phyloP scores from a whole-genome alignment of 2,329 filamentous ascomycete species.

The Truncatella angustata region DNA sequence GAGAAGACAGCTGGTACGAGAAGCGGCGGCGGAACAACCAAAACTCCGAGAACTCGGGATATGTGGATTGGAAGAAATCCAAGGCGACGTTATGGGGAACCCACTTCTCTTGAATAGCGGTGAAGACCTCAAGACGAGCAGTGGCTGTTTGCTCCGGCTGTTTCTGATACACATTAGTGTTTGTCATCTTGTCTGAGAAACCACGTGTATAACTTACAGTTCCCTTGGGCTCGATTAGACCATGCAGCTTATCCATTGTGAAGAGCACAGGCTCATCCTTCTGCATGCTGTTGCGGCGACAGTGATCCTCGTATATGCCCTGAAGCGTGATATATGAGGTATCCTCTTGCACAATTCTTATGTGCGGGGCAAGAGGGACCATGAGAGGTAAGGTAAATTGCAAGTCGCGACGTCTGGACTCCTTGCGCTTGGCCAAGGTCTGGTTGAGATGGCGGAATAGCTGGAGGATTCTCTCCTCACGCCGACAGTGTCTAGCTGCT shows the following conservation, averaged over 20 bases:
- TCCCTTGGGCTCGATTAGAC: slow-evolving; percentile 68
- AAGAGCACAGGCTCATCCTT: slow-evolving; percentile 96
- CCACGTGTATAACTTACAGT: slow-evolving; percentile 39
- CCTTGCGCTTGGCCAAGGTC: slow-evolving; percentile 86
- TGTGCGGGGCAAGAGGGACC: slow-evolving; percentile 91
- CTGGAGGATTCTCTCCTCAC: slow-evolving; percentile 93
- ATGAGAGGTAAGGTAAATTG: slow-evolving; percentile 96
- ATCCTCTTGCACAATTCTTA: slow-evolving; percentile 94
- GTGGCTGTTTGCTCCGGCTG: slow-evolving; percentile 67
- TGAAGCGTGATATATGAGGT: slow-evolving; percentile 91
- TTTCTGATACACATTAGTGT: slow-evolving; percentile 45
- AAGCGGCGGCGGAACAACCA: slow-evolving; percentile 98
- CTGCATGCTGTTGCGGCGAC: slow-evolving; percentile 77
- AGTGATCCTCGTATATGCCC: slow-evolving; percentile 95
- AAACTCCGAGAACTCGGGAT: slow-evolving; percentile 88
- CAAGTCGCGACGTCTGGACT: slow-evolving; percentile 87
- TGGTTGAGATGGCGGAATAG: slow-evolving; percentile 98
- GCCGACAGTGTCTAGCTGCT: slow-evolving; percentile 83
- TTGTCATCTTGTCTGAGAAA: background rate
- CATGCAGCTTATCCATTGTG: slow-evolving; percentile 89
- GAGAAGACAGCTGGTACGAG: slow-evolving; percentile 88
- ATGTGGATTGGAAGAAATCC: slow-evolving; percentile 85
- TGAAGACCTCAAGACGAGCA: slow-evolving; percentile 86
- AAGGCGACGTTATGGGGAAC: slow-evolving; percentile 80
- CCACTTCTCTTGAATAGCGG: slow-evolving; percentile 90